phyloP scores from a whole-genome alignment of 148 eudicot species.

The Cornus florida region DNA sequence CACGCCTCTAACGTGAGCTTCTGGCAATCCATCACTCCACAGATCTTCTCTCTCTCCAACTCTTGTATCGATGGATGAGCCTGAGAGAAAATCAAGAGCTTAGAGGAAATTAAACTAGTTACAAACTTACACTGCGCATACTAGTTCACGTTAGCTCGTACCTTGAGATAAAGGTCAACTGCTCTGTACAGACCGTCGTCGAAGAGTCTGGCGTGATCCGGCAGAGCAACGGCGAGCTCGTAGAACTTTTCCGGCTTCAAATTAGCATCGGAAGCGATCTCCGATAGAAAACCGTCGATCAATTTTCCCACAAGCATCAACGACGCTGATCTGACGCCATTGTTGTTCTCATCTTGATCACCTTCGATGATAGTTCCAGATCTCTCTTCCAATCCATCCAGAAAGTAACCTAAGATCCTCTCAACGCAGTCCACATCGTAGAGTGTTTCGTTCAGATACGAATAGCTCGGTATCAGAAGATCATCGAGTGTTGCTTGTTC shows the following conservation, averaged over 20 bases:
- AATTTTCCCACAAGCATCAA: slow-evolving; percentile 78
- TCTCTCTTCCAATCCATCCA: slow-evolving; percentile 39
- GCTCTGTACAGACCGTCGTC: slow-evolving; percentile 94
- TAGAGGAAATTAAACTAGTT: neutral
- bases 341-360: slow-evolving; percentile 25
- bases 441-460: slow-evolving; percentile 82
- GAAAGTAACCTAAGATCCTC: slow-evolving; percentile 66
- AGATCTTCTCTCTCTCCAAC: slow-evolving; percentile 66
- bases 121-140: neutral
- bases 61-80: slow-evolving; percentile 92
- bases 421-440: slow-evolving; percentile 90
- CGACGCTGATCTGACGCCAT: slow-evolving; percentile 39
- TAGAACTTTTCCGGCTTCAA: slow-evolving; percentile 64
- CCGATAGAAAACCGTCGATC: slow-evolving; percentile 88
- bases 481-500: slow-evolving; percentile 85
- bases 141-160: slow-evolving; percentile 11
- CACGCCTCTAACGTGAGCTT: slow-evolving; percentile 96
- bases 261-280: slow-evolving; percentile 86
- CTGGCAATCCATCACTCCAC: slow-evolving; percentile 79
- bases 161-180: slow-evolving; percentile 90
- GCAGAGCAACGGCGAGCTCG: slow-evolving; percentile 61
- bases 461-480: slow-evolving; percentile 87
- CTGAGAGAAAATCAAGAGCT: slow-evolving; percentile 19
- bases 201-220: slow-evolving; percentile 71
- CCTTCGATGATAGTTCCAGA: slow-evolving; percentile 32